Conservation (phyloP, 371 early-diverging fungal genomes). For the Amoeboradix gromovi region DNA sequence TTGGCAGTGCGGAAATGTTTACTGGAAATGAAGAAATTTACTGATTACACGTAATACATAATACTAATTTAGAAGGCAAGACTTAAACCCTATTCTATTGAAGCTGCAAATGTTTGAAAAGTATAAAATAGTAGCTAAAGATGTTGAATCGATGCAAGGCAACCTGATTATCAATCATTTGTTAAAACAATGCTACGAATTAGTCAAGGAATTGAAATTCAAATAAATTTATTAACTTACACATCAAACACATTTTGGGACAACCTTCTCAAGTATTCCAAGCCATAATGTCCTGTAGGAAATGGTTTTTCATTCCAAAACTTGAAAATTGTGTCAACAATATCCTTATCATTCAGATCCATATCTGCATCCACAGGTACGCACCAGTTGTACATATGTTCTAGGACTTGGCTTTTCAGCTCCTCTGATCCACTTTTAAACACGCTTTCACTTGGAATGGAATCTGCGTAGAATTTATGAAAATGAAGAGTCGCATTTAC, state of each 20-base stretch:
- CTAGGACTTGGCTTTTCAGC: background rate
- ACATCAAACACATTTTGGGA: background rate
- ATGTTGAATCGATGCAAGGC: background rate
- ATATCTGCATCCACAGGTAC: background rate
- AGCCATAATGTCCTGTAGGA: background rate
- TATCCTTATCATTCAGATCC: background rate
- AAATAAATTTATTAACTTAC: too few relatives aligned
- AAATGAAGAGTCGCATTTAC: background rate
- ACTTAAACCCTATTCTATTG: background rate
- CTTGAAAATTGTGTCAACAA: background rate
- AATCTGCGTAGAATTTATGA: background rate
- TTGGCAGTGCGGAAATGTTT: slow-evolving; percentile 48
- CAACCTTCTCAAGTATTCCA: background rate
- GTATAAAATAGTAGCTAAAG: background rate
- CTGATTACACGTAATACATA: background rate
- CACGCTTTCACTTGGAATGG: background rate
- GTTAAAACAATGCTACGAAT: background rate
- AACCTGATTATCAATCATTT: background rate
- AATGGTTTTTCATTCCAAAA: background rate
- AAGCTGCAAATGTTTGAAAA: background rate
- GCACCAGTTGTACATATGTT: background rate
- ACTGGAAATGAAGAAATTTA: slow-evolving; percentile 36
- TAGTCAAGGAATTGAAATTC: background rate
- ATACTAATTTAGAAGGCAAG: background rate
- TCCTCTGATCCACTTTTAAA: background rate